Evolutionary conservation across 1,284 basidiomycete species (phyloP), one percentile per base, ranked within the genome.

Genomic region (Ceratobasidium sp.): DNA sequence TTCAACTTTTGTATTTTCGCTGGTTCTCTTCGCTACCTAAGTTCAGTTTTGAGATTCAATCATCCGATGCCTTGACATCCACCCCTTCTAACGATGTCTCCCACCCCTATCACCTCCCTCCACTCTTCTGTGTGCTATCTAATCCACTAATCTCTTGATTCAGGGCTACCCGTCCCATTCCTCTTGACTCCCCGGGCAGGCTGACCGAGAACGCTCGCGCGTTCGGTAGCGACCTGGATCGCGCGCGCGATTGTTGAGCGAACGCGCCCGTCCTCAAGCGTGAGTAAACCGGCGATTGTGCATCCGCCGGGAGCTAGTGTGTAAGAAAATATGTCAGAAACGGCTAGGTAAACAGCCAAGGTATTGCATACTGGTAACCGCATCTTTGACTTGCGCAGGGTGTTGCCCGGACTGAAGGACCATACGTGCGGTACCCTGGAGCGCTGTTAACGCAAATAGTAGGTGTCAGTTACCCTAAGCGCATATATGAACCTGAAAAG

Each of bases 361-460:
- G 1, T 16, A n/a, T 11, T 3, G 80, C 93, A 78, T 79, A 95
- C 96, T 99, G 1, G 98, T 98, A 6, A 99, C 98, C 28, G 94
- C 91, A 82, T 99, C 98, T 82, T 98, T 99, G 77, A 99, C 90
- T 76, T 96, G 95, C 6, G 98, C 96, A 0, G 98, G 98, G 81
- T 99, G 98, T 35, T 90, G 85, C 7, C 91, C 93, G 0, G 88
- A 88, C 79, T 96, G 91, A 1, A 99, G 86, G 1, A 93, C 91
- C 98, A 99, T 99, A 38, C 97, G 88, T 41, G 97, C 98, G 0
- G 98, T 93, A 30, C 98, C 98, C 84, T 99, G 97, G 78, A 99
- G 85, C 21, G 96, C 96, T 98, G 80, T 16, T 35, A 55, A 70
- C 44, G 72, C 54, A 38, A 43, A n/a, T 14, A 18, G 23, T 30